Evolutionary conservation across 2,329 filamentous ascomycete genomes (phyloP).

Genomic region (Cercospora sp.): DNA sequence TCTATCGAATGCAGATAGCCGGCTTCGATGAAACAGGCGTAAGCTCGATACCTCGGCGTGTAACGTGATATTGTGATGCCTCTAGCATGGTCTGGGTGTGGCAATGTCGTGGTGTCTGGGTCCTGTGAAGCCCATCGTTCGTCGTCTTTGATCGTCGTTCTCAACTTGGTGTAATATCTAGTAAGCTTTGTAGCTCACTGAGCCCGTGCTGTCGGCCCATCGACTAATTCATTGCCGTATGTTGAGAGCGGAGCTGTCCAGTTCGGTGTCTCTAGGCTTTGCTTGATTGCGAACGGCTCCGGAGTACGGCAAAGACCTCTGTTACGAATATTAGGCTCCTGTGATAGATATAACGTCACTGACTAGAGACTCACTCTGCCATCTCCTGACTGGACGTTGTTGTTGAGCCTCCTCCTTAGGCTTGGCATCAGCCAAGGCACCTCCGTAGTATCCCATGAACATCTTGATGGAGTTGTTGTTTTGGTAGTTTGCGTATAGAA

Average conservation of each 20-base stretch:
- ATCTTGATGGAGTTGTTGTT: not conserved
- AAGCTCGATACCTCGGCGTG: not conserved
- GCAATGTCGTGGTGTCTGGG: not conserved
- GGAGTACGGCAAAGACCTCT: constrained; percentile 4
- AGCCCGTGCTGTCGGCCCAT: not conserved
- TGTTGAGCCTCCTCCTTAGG: not conserved
- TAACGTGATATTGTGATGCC: not conserved
- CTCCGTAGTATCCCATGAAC: constrained; percentile 9
- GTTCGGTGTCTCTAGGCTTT: not conserved
- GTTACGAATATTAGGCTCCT: not conserved
- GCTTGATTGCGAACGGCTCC: constrained; percentile 6
- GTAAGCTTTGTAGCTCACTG: not conserved
- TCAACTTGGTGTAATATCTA: not conserved
- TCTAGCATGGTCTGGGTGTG: not conserved
- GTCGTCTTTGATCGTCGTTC: not conserved
- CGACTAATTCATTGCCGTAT: not conserved
- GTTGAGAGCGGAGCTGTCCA: not conserved
- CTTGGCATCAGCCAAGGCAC: constrained; percentile 4
- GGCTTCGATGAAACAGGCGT: not conserved
- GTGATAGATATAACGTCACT: not conserved
- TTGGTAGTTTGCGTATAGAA: not conserved
- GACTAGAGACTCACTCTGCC: not conserved
- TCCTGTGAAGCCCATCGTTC: not conserved
- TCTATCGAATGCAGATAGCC: not conserved
- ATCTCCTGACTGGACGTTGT: not conserved